Conservation (phyloP, 345 rosid genomes). For the Arabis hirsuta region DNA sequence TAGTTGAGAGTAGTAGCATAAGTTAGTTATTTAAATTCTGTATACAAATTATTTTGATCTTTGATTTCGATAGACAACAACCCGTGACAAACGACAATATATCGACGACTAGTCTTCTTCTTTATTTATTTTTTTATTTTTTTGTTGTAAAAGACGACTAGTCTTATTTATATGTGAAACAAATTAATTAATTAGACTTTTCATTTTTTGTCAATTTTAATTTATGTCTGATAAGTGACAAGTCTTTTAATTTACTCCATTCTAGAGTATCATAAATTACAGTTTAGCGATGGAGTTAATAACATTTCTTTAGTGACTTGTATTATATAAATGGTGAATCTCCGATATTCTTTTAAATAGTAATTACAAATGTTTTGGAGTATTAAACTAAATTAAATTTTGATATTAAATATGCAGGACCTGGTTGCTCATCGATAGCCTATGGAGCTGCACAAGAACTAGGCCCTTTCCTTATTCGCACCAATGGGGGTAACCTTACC, state of each 20-base stretch:
- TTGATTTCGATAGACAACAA: background rate
- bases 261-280: too few relatives aligned
- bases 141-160: background rate
- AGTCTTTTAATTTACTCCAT: background rate
- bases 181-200: background rate
- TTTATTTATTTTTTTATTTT: too few relatives aligned
- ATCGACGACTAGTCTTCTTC: background rate
- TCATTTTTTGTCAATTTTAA: background rate
- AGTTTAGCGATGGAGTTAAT: background rate
- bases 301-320: background rate
- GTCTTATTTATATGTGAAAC: background rate
- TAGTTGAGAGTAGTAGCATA: background rate
- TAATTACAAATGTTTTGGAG: background rate
- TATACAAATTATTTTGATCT: background rate
- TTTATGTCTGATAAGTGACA: background rate
- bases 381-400: background rate
- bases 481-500: conserved; percentile 46
- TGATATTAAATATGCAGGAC: conserved; percentile 51
- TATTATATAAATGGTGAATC: too few relatives aligned
- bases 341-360: background rate
- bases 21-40: background rate
- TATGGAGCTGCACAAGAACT: conserved; percentile 81
- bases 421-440: conserved; percentile 86
- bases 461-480: conserved; percentile 65
- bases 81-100: background rate